Conservation (phyloP, 331 rosid species). For the Malus hybrid region DNA sequence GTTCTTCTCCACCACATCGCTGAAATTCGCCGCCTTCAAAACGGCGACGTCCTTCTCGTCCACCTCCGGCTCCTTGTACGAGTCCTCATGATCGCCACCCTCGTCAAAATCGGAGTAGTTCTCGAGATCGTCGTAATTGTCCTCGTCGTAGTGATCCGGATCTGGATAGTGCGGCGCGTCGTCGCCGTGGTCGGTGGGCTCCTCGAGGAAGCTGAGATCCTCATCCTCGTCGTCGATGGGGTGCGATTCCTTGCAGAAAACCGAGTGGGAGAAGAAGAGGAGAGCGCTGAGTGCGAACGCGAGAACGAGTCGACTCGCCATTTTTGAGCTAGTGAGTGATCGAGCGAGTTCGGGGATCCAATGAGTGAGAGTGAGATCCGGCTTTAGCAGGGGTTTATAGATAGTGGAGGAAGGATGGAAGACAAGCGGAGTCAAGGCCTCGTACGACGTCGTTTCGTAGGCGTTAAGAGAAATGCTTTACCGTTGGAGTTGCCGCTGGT, state of each 20-base stretch:
- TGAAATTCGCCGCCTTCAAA: conserved; percentile 76
- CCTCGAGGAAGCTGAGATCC: conserved; percentile 91
- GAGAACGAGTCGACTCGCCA: conserved; percentile 51
- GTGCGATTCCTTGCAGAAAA: conserved; percentile 32
- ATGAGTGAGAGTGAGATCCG: conserved; percentile 26
- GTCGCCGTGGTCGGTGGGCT: conserved; percentile 30
- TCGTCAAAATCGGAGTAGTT: conserved; percentile 57
- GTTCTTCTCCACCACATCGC: conserved; percentile 44
- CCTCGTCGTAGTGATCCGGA: conserved; percentile 31
- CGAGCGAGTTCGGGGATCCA: too few species aligned
- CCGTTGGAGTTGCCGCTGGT: background rate
- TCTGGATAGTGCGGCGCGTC: conserved; percentile 29
- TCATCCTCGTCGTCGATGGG: conserved; percentile 40
- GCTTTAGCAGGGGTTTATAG: conserved; percentile 12
- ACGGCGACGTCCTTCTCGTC: conserved; percentile 92
- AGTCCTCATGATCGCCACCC: conserved; percentile 31
- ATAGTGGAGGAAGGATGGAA: background rate
- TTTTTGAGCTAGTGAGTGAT: conserved; percentile 10
- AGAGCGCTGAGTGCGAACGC: conserved; percentile 43
- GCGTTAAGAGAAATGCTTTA: background rate
- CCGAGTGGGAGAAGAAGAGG: conserved; percentile 55
- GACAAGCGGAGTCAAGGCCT: background rate
- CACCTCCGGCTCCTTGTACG: conserved; percentile 44
- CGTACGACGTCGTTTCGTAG: background rate
- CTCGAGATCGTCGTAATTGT: conserved; percentile 41